A percentile compares a stretch with the other conserved stretches of the same genome.
phyloP scores from a whole-genome alignment of 177 flowering plant genomes.

The Tripterygium wilfordii region DNA sequence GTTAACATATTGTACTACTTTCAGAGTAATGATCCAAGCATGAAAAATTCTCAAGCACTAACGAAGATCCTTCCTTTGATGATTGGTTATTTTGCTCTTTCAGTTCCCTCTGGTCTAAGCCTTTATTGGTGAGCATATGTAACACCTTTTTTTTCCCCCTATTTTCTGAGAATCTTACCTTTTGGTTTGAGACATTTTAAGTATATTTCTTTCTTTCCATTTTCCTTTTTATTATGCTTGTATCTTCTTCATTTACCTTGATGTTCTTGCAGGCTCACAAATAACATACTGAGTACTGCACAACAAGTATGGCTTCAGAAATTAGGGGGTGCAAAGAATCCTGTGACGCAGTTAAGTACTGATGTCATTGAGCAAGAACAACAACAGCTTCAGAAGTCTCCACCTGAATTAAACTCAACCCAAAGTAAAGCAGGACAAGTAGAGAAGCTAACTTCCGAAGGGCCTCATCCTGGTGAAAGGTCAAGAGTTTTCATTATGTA shows the following conservation, averaged over 20 bases:
- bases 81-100: constrained; percentile 95
- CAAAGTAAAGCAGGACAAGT: constrained; percentile 20
- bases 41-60: constrained; percentile 77
- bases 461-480: constrained; percentile 88
- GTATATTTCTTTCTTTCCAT: neutral
- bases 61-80: constrained; percentile 74
- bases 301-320: constrained; percentile 96
- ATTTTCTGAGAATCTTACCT: neutral
- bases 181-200: neutral
- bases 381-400: constrained; percentile 24
- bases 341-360: constrained; percentile 31
- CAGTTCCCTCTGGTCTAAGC: constrained; percentile 97
- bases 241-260: no score
- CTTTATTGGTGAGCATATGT: constrained; percentile 80
- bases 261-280: constrained; percentile 66
- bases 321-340: constrained; percentile 79
- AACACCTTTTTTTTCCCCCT: neutral
- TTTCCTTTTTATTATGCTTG: neutral
- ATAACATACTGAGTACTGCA: constrained; percentile 81
- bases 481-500: constrained; percentile 12
- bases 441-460: constrained; percentile 38
- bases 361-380: constrained; percentile 27
- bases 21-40: constrained; percentile 80
- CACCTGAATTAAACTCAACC: constrained; percentile 20
- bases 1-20: constrained; percentile 5